phyloP scores from a whole-genome alignment of 2,329 filamentous ascomycete genomes.

The Trichoderma koningiopsis region DNA sequence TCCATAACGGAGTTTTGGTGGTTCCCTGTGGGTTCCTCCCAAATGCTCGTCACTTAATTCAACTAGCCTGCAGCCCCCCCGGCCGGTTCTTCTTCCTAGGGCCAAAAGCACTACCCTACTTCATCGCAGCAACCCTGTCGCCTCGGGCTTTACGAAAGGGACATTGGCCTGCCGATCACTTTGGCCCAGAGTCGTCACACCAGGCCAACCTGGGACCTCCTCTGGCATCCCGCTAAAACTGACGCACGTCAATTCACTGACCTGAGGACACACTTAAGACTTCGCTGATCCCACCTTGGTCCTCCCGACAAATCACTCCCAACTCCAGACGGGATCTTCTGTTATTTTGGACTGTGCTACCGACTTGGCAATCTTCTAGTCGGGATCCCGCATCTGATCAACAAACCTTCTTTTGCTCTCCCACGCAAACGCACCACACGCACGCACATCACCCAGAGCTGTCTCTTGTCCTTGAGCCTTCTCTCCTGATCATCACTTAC shows the following conservation, averaged over 20 bases:
- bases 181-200: conserved; percentile 55
- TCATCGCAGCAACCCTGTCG: conserved; percentile 49
- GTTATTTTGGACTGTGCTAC: conserved; percentile 46
- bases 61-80: conserved; percentile 40
- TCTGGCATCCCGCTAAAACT: conserved; percentile 36
- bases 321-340: conserved; percentile 42
- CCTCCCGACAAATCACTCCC: conserved; percentile 36
- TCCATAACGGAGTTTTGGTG: conserved; percentile 22
- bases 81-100: conserved; percentile 40
- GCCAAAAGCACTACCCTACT: conserved; percentile 37
- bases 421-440: conserved; percentile 26
- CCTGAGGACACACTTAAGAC: conserved; percentile 55
- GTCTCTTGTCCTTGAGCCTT: not conserved
- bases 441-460: conserved; percentile 23
- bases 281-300: conserved; percentile 58
- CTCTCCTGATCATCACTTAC: not conserved
- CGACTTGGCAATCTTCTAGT: conserved; percentile 49
- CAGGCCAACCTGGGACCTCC: conserved; percentile 26
- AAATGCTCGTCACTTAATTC: conserved; percentile 27
- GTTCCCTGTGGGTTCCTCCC: conserved; percentile 23
- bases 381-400: conserved; percentile 58
- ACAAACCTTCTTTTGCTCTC: conserved; percentile 39
- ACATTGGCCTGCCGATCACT: conserved; percentile 59
- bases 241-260: conserved; percentile 44
- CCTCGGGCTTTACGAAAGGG: conserved; percentile 52